Evolutionary conservation across 257 asterid genomes (phyloP).

Genomic region (Scutellaria galericulata): DNA sequence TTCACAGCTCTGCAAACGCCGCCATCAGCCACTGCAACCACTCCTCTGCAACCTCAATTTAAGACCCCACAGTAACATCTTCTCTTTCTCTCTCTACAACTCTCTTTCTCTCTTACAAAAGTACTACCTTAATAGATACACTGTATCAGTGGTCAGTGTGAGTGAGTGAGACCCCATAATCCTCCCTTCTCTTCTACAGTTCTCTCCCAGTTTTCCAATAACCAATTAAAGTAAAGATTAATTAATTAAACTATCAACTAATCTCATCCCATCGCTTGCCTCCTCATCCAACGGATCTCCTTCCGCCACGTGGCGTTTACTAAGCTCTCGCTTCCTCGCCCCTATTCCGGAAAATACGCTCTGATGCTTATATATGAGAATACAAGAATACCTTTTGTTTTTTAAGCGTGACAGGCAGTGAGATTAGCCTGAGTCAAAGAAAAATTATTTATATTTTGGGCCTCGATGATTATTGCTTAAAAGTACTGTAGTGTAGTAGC

Average conservation of each 20-base stretch:
- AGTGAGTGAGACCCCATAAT: constrained; percentile 31
- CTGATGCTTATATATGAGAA: neutral
- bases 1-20: constrained; percentile 91
- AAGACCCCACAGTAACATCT: constrained; percentile 48
- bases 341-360: constrained; percentile 79
- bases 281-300: constrained; percentile 38
- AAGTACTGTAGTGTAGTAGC: neutral
- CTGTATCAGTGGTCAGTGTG: neutral
- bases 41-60: constrained; percentile 69
- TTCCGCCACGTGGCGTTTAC: constrained; percentile 44
- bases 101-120: constrained; percentile 19
- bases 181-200: constrained; percentile 43
- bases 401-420: constrained; percentile 35
- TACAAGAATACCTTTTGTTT: neutral
- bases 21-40: constrained; percentile 77
- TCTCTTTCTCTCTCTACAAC: constrained; percentile 4
- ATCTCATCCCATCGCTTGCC: constrained; percentile 47
- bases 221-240: neutral
- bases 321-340: constrained; percentile 63
- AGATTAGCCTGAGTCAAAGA: constrained; percentile 31
- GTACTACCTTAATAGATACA: too few relatives aligned
- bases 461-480: neutral
- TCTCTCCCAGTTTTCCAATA: constrained; percentile 51
- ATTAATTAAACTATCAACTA: neutral
- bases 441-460: neutral